phyloP scores from a whole-genome alignment of 345 rosid species.

The Eucalyptus brandiana region DNA sequence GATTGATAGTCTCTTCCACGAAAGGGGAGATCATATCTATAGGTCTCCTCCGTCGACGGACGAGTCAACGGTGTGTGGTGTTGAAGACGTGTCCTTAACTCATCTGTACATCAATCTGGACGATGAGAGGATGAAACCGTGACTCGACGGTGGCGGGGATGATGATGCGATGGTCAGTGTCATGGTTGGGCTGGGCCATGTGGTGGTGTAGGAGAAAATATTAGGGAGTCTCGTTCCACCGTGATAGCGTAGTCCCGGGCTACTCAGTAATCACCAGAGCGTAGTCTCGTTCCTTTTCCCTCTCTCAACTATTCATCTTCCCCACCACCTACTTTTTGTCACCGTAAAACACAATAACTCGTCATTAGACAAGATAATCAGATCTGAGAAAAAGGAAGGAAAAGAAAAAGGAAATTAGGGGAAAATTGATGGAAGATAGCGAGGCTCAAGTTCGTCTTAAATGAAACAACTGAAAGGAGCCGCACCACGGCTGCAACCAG shows the following conservation, averaged over 20 bases:
- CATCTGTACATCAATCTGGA: too few species aligned
- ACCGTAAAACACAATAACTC: neutral
- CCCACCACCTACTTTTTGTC: neutral
- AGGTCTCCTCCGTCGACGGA: too few species aligned
- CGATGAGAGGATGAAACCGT: too few species aligned
- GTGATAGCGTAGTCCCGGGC: neutral
- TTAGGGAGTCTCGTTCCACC: too few species aligned
- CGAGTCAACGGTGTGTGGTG: too few species aligned
- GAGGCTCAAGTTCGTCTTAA: neutral
- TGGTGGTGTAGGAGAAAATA: too few species aligned
- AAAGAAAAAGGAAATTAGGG: neutral
- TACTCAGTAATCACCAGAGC: neutral
- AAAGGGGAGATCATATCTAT: too few species aligned
- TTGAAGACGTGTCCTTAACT: too few species aligned
- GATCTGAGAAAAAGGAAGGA: neutral
- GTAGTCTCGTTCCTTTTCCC: neutral
- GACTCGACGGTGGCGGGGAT: too few species aligned
- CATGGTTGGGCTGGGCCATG: too few species aligned
- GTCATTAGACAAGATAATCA: neutral
- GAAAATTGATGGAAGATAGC: neutral
- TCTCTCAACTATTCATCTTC: neutral
- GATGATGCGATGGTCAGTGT: too few species aligned
- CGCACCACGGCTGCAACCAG: neutral
- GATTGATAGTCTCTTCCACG: too few species aligned
- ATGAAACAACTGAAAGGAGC: neutral